phyloP scores from a whole-genome alignment of 345 rosid species.

The Cardamine resedifolia region DNA sequence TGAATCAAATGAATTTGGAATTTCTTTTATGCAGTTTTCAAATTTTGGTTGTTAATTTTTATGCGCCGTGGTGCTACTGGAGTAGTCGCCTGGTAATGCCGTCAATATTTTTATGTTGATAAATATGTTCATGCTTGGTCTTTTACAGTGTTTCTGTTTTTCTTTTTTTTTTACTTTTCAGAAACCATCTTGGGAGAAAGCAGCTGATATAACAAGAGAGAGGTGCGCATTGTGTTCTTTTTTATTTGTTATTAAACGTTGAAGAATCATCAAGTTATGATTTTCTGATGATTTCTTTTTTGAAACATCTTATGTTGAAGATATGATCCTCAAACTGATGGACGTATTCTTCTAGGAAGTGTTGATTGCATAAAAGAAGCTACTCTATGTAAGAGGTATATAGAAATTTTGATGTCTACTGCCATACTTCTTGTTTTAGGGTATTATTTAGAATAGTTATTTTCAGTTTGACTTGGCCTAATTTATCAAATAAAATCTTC shows the following conservation, averaged over 20 bases:
- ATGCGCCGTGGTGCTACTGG: slow-evolving; percentile 97
- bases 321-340: slow-evolving; percentile 83
- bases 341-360: slow-evolving; percentile 73
- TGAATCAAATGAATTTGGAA: neutral
- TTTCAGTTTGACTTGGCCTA: neutral
- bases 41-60: slow-evolving; percentile 83
- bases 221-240: slow-evolving; percentile 45
- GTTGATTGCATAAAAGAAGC: slow-evolving; percentile 81
- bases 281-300: slow-evolving; percentile 17
- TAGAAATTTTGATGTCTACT: slow-evolving; percentile 16
- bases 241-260: neutral
- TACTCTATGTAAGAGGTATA: slow-evolving; percentile 77
- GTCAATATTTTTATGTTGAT: neutral
- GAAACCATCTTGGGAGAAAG: slow-evolving; percentile 98
- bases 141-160: neutral
- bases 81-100: slow-evolving; percentile 76
- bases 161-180: slow-evolving; percentile 36
- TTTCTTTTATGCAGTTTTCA: slow-evolving; percentile 58
- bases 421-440: slow-evolving; percentile 15
- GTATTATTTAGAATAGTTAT: neutral
- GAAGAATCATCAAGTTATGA: neutral
- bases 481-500: slow-evolving; percentile 20
- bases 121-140: neutral
- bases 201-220: slow-evolving; percentile 70
- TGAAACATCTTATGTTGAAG: slow-evolving; percentile 40